phyloP scores from a whole-genome alignment of 805 yeast species.

The Pichia insulana region DNA sequence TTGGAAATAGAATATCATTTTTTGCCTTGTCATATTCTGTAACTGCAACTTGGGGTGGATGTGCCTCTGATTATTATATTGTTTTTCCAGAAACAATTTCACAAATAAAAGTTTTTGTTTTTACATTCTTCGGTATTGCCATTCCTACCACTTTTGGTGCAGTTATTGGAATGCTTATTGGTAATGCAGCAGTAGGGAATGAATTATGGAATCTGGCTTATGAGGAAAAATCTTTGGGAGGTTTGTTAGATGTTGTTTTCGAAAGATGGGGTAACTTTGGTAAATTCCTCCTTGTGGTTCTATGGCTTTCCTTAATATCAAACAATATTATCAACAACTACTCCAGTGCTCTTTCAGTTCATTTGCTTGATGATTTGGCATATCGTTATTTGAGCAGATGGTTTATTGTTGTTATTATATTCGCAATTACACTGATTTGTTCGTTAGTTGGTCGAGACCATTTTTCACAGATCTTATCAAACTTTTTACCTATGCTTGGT shows the following conservation, averaged over 20 bases:
- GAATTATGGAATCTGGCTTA: conserved; percentile 53
- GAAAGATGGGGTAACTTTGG: conserved; percentile 70
- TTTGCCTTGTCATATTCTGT: conserved; percentile 68
- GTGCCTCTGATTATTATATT: conserved; percentile 78
- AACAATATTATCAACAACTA: conserved; percentile 77
- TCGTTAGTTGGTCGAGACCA: conserved; percentile 70
- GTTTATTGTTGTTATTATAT: conserved; percentile 58
- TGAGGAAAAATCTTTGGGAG: conserved; percentile 60
- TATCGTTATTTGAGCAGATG: conserved; percentile 68
- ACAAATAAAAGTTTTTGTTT: conserved; percentile 40
- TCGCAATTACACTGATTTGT: conserved; percentile 56
- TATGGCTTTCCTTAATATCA: conserved; percentile 68
- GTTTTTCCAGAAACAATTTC: conserved; percentile 68
- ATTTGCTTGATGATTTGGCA: conserved; percentile 41
- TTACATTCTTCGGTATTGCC: conserved; percentile 59
- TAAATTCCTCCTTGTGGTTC: conserved; percentile 59
- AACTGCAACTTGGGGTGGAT: conserved; percentile 84
- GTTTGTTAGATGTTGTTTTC: conserved; percentile 57
- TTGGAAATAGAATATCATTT: conserved; percentile 66
- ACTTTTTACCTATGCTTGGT: conserved; percentile 85
- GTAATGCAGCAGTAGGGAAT: conserved; percentile 52
- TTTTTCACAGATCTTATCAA: conserved; percentile 64
- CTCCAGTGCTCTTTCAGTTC: conserved; percentile 74
- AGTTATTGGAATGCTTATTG: conserved; percentile 60
- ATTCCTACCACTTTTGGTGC: conserved; percentile 74